Percentiles rank a stretch among this genome's conserved stretches.
These are phyloP conservation scores for Coelastrella sp. DNA, from an alignment of 139 green algal species.

Conservation along the genomic window DNA sequence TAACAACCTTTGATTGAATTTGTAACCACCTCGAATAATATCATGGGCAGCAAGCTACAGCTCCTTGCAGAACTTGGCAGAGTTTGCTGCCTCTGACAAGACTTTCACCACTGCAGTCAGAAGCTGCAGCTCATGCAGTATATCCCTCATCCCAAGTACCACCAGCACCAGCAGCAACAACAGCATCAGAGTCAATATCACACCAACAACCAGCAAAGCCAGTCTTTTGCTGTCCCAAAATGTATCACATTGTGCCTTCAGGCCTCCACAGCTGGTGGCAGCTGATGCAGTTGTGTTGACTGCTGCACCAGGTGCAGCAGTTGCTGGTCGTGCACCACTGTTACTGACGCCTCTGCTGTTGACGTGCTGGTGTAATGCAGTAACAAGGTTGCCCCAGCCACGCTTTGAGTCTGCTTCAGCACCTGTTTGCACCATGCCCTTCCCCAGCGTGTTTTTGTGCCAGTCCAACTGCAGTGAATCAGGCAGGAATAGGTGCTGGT, in stretches of 20 bases:
- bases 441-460: constrained; percentile 45
- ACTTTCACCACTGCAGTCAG: neutral
- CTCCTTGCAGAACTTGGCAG: neutral
- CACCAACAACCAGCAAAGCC: neutral
- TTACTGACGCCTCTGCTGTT: neutral
- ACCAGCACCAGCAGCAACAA: constrained; percentile 8
- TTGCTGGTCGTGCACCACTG: neutral
- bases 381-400: constrained; percentile 4
- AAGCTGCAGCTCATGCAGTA: neutral
- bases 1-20: too few species aligned
- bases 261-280: neutral
- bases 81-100: neutral
- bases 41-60: neutral
- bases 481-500: too few species aligned
- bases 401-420: constrained; percentile 33
- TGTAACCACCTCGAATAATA: too few species aligned
- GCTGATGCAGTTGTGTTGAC: neutral
- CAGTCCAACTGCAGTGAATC: constrained; percentile 35
- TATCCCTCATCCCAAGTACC: neutral
- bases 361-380: constrained; percentile 27
- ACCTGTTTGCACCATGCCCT: constrained; percentile 37
- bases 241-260: neutral
- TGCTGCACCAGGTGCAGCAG: neutral
- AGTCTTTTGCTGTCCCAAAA: neutral
- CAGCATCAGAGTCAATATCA: neutral